Evolutionary conservation across 208 protist species (phyloP).

Genomic region (Wallacemonas sp.): DNA sequence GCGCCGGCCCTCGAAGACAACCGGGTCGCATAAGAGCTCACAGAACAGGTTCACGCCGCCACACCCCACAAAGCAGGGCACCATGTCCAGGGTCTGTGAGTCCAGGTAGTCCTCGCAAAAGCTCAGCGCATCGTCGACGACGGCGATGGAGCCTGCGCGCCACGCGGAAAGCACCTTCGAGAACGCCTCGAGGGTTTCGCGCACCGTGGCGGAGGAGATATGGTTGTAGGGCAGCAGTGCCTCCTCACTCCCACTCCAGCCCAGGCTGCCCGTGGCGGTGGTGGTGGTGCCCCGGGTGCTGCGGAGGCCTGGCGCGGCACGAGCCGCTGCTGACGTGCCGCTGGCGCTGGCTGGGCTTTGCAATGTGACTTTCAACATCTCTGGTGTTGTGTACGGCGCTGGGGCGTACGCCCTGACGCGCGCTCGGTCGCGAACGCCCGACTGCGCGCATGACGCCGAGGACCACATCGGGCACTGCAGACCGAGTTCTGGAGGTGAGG

Average conservation of each 20-base stretch:
- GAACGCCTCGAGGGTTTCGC: constrained; percentile 1
- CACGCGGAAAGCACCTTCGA: constrained; percentile 9
- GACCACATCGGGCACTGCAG: background rate
- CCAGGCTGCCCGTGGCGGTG: too few relatives aligned
- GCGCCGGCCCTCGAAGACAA: constrained; percentile 15
- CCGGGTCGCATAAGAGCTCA: constrained; percentile 53
- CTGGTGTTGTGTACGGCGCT: background rate
- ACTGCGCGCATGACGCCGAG: background rate
- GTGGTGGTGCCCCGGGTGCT: too few relatives aligned
- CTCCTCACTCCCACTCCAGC: too few relatives aligned
- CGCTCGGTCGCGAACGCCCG: background rate
- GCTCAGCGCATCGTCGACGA: constrained; percentile 13
- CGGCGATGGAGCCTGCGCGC: constrained; percentile 11
- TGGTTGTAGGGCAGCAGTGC: constrained; percentile 1
- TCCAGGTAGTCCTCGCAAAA: constrained; percentile 42
- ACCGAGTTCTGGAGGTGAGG: background rate
- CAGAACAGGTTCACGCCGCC: constrained; percentile 74
- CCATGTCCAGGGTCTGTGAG: constrained; percentile 34
- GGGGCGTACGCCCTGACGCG: background rate
- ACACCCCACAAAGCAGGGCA: constrained; percentile 54
- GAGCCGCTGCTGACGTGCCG: too few relatives aligned
- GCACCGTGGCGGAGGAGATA: background rate
- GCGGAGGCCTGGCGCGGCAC: too few relatives aligned
- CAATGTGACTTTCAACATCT: background rate
- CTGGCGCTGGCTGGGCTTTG: background rate